Evolutionary conservation across 2,329 filamentous ascomycete species (phyloP).

Genomic region (Epichloe uncinata): DNA sequence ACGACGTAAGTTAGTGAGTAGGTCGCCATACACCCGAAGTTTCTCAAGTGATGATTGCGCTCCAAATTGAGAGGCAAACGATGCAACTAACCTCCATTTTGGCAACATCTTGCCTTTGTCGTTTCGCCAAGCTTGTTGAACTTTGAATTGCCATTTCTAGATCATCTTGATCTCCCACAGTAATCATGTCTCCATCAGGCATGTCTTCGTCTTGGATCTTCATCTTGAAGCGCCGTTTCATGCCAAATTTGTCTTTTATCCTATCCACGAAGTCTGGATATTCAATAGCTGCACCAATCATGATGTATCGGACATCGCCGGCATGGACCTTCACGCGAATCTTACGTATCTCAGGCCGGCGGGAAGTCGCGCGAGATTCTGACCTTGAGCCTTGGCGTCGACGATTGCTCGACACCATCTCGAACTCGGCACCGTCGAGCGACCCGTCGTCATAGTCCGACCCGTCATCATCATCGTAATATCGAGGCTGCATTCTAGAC

Average conservation of each 20-base stretch:
- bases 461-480: constrained; percentile 71
- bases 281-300: constrained; percentile 59
- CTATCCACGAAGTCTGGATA: constrained; percentile 67
- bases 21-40: not conserved
- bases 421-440: constrained; percentile 66
- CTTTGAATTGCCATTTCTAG: constrained; percentile 72
- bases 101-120: constrained; percentile 66
- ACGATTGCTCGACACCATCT: constrained; percentile 53
- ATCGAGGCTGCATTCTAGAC: constrained; percentile 37
- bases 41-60: not conserved
- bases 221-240: constrained; percentile 70
- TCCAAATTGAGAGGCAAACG: not conserved
- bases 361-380: constrained; percentile 39
- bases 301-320: constrained; percentile 84
- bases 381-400: constrained; percentile 32
- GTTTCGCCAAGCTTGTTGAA: constrained; percentile 54
- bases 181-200: constrained; percentile 80
- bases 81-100: constrained; percentile 74
- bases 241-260: constrained; percentile 75
- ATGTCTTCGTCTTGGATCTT: constrained; percentile 73
- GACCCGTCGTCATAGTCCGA: constrained; percentile 58
- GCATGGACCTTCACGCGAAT: constrained; percentile 87
- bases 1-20: constrained; percentile 13
- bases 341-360: constrained; percentile 56
- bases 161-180: constrained; percentile 93